Evolutionary conservation across 116 monocot species (phyloP).

Genomic region (Cymodocea nodosa): DNA sequence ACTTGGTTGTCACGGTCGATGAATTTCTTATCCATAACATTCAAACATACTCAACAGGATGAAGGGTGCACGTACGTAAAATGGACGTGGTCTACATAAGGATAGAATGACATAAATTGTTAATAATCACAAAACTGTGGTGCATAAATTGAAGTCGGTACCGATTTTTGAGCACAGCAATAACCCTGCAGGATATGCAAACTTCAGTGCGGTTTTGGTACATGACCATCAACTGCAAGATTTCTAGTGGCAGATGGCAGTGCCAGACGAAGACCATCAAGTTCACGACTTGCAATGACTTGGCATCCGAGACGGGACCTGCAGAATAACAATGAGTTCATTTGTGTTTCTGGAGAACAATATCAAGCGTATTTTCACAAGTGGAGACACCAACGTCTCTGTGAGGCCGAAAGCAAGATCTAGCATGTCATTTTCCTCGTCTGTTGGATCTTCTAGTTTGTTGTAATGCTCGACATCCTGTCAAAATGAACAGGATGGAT

Average conservation of each 20-base stretch:
- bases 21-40: no score
- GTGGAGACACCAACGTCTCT: slow-evolving; percentile 31
- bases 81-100: no score
- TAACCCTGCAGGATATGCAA: background rate
- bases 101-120: background rate
- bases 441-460: slow-evolving; percentile 88
- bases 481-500: background rate
- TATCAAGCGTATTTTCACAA: background rate
- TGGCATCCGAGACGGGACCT: slow-evolving; percentile 91
- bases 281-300: slow-evolving; percentile 70
- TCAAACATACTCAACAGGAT: no score
- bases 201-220: slow-evolving; percentile 47
- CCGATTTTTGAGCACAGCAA: background rate
- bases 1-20: no score
- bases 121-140: background rate
- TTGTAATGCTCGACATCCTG: slow-evolving; percentile 84
- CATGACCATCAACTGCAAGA: slow-evolving; percentile 81
- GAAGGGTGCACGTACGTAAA: no score
- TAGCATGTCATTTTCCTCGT: slow-evolving; percentile 97
- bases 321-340: slow-evolving; percentile 4
- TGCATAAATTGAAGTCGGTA: background rate
- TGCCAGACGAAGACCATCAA: slow-evolving; percentile 72
- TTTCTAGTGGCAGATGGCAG: slow-evolving; percentile 70
- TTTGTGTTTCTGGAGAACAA: background rate
- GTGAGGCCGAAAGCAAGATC: slow-evolving; percentile 97